Conservation (phyloP, 1,284 basidiomycete genomes). For the Coniferiporia sulphurascens region DNA sequence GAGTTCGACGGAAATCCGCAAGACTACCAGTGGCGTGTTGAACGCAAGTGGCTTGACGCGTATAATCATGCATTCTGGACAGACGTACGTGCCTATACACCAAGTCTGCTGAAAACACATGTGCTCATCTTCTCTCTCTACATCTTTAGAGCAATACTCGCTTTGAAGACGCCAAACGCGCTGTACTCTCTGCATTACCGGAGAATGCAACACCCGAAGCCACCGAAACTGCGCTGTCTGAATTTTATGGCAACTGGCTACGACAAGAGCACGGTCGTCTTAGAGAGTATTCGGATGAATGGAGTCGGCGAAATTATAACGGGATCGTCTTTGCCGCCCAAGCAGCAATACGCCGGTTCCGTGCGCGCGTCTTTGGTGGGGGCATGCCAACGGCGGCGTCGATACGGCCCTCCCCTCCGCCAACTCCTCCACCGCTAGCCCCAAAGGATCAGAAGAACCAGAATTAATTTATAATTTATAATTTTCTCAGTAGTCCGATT, state of each 20-base stretch:
- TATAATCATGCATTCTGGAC: slow-evolving; percentile 74
- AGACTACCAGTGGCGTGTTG: slow-evolving; percentile 65
- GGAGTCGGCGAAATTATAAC: slow-evolving; percentile 53
- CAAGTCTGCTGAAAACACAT: not conserved
- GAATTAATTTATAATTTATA: slow-evolving; percentile 1
- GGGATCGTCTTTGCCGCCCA: slow-evolving; percentile 51
- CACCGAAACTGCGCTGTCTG: slow-evolving; percentile 60
- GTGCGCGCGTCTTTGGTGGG: slow-evolving; percentile 18
- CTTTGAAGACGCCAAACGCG: slow-evolving; percentile 60
- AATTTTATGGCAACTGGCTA: slow-evolving; percentile 69
- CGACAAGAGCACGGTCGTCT: slow-evolving; percentile 56
- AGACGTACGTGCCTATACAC: slow-evolving; percentile 48
- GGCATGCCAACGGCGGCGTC: not conserved
- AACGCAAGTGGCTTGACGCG: slow-evolving; percentile 61
- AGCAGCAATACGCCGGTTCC: slow-evolving; percentile 42
- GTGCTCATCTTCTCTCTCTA: not conserved
- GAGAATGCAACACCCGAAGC: slow-evolving; percentile 42
- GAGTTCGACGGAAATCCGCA: slow-evolving; percentile 50
- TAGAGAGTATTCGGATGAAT: slow-evolving; percentile 55
- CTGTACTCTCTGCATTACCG: slow-evolving; percentile 53
- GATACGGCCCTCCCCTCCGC: not conserved
- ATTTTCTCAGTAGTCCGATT: slow-evolving; percentile 6
- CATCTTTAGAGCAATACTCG: slow-evolving; percentile 61
- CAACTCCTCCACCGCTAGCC: not conserved
- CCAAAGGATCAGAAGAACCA: not conserved